A percentile compares a stretch with the other conserved stretches of the same genome.
These are phyloP conservation scores for Pseudogymnoascus sp. DNA, from an alignment of 2,329 filamentous ascomycete species.

Conservation along the genomic window DNA sequence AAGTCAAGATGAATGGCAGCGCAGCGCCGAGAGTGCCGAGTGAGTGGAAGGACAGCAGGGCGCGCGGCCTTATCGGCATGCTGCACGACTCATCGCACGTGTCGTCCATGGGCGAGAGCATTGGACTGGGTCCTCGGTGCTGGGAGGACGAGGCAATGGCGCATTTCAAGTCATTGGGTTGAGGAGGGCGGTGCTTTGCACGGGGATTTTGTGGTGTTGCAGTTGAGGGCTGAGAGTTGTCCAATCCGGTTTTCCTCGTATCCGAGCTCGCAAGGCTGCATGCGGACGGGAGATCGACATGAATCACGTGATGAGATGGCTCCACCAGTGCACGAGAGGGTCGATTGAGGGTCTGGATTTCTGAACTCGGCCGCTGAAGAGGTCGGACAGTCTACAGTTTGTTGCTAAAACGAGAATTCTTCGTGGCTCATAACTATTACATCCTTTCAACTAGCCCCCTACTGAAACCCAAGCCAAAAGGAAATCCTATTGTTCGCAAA, in stretches of 20 bases:
- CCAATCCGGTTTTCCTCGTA: background rate
- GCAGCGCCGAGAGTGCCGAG: constrained; percentile 21
- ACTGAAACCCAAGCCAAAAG: background rate
- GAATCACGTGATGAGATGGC: background rate
- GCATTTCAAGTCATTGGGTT: constrained; percentile 8
- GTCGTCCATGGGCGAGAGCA: constrained; percentile 23
- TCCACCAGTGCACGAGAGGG: background rate
- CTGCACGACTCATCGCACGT: constrained; percentile 20
- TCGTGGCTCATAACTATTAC: background rate
- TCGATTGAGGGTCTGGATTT: background rate
- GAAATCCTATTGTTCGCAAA: too few species aligned
- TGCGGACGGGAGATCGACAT: constrained; percentile 9
- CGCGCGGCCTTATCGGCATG: background rate
- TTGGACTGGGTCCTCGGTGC: constrained; percentile 19
- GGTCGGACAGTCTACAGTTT: background rate
- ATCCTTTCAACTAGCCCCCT: background rate
- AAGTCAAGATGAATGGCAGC: constrained; percentile 63
- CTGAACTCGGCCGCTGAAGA: background rate
- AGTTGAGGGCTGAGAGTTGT: background rate
- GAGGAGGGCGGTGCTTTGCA: background rate
- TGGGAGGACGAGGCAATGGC: background rate
- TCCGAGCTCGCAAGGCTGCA: constrained; percentile 5
- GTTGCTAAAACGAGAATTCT: background rate
- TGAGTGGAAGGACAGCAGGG: background rate
- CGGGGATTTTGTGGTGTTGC: background rate